A percentile compares a stretch with the other conserved stretches of the same genome.
These are phyloP conservation scores for Eucommia ulmoides DNA, from an alignment of 257 asterid genomes.

Conservation along the genomic window DNA sequence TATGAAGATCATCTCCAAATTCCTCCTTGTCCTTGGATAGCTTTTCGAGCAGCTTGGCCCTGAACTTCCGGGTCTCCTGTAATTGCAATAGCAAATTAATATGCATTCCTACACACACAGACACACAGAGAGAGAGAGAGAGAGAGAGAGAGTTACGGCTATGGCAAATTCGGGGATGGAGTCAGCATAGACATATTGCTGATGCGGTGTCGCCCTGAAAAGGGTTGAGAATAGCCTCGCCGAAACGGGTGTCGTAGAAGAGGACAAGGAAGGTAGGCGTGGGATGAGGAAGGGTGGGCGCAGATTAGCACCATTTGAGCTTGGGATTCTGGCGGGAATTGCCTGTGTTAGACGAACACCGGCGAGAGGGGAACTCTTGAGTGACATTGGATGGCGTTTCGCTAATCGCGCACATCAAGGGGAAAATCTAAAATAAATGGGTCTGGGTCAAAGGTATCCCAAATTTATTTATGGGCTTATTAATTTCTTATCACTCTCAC, in stretches of 20 bases:
- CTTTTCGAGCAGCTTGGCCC: constrained; percentile 32
- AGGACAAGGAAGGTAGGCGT: constrained; percentile 3
- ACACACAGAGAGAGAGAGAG: not conserved
- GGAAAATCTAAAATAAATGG: no score
- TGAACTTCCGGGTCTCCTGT: constrained; percentile 54
- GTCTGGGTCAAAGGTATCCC: no score
- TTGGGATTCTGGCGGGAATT: constrained; percentile 30
- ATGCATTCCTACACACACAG: not conserved
- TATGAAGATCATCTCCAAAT: constrained; percentile 38
- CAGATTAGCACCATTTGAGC: constrained; percentile 10
- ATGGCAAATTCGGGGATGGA: constrained; percentile 52
- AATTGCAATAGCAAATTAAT: not conserved
- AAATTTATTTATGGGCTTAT: no score
- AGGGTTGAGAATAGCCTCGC: constrained; percentile 5
- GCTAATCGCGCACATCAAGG: not conserved
- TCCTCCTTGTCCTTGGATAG: constrained; percentile 36
- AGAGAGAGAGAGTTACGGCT: constrained; percentile 22
- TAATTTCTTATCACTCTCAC: no score
- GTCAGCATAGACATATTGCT: constrained; percentile 41
- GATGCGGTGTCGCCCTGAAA: constrained; percentile 25
- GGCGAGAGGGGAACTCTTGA: constrained; percentile 11
- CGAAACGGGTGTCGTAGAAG: constrained; percentile 7
- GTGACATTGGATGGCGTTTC: constrained; percentile 11
- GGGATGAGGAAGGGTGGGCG: constrained; percentile 12
- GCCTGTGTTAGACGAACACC: no score